Evolutionary conservation across 148 eudicot species (phyloP).

Genomic region (Heliosperma pusillum): DNA sequence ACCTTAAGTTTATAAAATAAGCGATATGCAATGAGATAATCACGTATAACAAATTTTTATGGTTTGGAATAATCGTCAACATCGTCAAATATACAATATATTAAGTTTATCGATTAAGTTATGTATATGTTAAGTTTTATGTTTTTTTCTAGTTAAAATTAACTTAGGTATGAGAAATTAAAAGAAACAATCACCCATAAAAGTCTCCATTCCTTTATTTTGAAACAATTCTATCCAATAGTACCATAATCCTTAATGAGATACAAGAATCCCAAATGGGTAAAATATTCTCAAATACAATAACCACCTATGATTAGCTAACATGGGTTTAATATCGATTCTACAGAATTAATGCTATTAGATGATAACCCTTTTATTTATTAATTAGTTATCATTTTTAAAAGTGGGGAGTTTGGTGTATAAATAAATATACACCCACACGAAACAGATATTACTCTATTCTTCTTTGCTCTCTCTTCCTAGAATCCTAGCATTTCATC

Average conservation of each 20-base stretch:
- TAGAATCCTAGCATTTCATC: slow-evolving; percentile 11
- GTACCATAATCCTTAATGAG: slow-evolving; percentile 37
- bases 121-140: too few species aligned
- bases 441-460: slow-evolving; percentile 28
- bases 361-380: slow-evolving; percentile 22
- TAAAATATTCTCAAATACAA: slow-evolving; percentile 40
- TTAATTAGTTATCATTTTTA: slow-evolving; percentile 20
- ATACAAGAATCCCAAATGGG: slow-evolving; percentile 33
- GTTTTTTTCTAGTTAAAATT: too few species aligned
- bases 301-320: slow-evolving; percentile 45
- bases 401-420: neutral
- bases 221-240: slow-evolving; percentile 28
- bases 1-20: too few species aligned
- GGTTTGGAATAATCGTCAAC: too few species aligned
- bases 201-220: neutral
- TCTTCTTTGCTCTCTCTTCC: neutral
- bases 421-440: slow-evolving; percentile 30
- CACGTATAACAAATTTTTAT: too few species aligned
- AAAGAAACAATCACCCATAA: too few species aligned
- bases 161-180: too few species aligned
- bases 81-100: too few species aligned
- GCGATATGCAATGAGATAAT: too few species aligned
- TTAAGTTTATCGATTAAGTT: too few species aligned
- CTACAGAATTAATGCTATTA: slow-evolving; percentile 24
- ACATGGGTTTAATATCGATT: slow-evolving; percentile 33